Base-by-base conservation (phyloP, 2,329 filamentous ascomycete species). In the Penicillium sp. region DNA sequence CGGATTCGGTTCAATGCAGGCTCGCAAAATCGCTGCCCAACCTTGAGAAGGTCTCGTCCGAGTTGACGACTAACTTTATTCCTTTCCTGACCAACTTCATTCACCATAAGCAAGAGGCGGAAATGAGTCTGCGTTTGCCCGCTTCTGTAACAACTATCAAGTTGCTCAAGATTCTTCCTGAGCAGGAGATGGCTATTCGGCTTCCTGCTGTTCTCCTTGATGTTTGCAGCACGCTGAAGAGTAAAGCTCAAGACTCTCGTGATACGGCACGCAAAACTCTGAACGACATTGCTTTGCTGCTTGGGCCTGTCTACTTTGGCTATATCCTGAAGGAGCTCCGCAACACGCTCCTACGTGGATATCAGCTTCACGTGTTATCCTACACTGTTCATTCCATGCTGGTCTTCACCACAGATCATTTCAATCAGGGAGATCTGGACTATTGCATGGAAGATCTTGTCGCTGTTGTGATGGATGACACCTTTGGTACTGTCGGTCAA, bases 301-400 rank as follows among this genome's bases (percentile, higher is more conserved):
- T 96, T 35, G 93, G 93, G 0, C 81, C 91, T 0, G 76, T 81
- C 1, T 94, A 88, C 66, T 85, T 98, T 59, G 86, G 87, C 2
- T 97, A 97, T 66, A 84, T 98, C n/a, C 74, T 98, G 49, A 94
- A 90, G 63, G 90, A 97, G 65, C 75, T 98, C 25, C 80, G 89
- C 43, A 85, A 85, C 48, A 88, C 91, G 5, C 76, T 98, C 9
- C 84, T 84, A 40, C 81, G 84, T 60, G 93, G 93, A 4, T 95
- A 94, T 62, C 93, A 98, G 62, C 78, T 97, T 35, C 93, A 98
- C 66, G 90, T 98, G 8, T 76, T 98, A 25, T 96, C 91, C 0
- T 98, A 88, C 66, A 97, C 93, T 0, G 81, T 98, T 65, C 93
- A 98, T 70, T 88, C 90, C 0, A 88, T 98, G 43, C 74, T 98